Base-by-base conservation (phyloP, 225 moss, liverwort and hornwort species). In the Straminergon stramineum region DNA sequence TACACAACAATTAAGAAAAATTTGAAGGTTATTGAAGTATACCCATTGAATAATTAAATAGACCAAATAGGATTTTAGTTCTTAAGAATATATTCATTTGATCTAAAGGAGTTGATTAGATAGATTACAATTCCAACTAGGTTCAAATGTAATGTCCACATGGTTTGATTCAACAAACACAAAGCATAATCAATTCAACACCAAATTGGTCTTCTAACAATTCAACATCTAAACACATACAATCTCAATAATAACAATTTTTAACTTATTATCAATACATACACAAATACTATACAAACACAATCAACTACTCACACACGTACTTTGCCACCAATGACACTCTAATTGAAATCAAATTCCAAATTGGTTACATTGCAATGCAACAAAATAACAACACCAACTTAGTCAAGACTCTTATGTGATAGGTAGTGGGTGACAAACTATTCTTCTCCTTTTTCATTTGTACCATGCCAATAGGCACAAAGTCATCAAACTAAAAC, bases 361-460 rank as follows among this genome's bases (percentile, higher is more conserved):
- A 13, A 23, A 69, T 69, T 69, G 4, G 6, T n/a, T 23, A 69
- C 22, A 13, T 39, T 13, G 5, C 7, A n/a, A 21, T 69, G 13
- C 69, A 69, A n/a, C 13, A 22, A 23, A 69, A 69, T 22, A 22
- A 69, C 22, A n/a, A 4, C 2, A 4, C 1, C n/a, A n/a, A n/a
- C 13, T 69, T n/a, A 0, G 4, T 2, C 3, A 37, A 1, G 12
- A 69, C 22, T 69, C 22, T 69, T 13, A 22, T 1, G 1, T 4
- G 10, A 32, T 1, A 35, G 1, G 3, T 3, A 67, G 6, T 68
- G 7, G 12, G 4, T 68, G 12, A 37, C 37, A 12, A 65, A 9
- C 3, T 37, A 6, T 37, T 37, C 0, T 0, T 4, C 0, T 37
- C 5, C 0, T 67, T 67, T 20, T 37, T 6, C 20, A 37, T 67